Evolutionary conservation across 371 early-diverging fungal species (phyloP), one percentile per base, ranked within the genome.

Genomic region (Circinella minor): DNA sequence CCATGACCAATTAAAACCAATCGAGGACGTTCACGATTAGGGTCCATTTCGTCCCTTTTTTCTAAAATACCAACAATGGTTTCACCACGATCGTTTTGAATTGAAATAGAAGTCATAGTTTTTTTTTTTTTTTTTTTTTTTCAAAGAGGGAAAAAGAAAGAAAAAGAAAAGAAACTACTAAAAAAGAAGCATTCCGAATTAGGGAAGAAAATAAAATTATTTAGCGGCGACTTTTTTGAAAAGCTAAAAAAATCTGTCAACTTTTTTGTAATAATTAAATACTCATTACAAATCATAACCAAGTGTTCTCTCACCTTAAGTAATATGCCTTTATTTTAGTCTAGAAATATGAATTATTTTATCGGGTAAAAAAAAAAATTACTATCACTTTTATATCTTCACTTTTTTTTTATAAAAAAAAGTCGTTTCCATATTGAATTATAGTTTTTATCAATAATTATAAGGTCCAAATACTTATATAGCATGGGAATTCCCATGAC

Each of bases 61-160:
- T 81, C 80, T 9, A 84, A 63, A 51, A 81, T 75, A 36, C 84
- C 84, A 57, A 74, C 80, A 73, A 84, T 80, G 55, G 57, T 71
- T 59, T 84, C 79, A 7, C 77, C 77, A 46, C 71, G 71, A 37
- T 78, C 70, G n/a, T 74, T 81, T 36, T 57, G 37, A 59, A 83
- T 80, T 11, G 43, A 34, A 34, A 71, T 18, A 17, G 70, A 60
- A 36, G 70, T 65, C 70, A 70, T 70, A 54, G 6, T 34, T n/a
- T 5, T 34, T 1, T n/a, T n/a, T n/a, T n/a, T n/a, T n/a, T n/a
- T n/a, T n/a, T n/a, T n/a, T n/a, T n/a, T 55, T 11, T 55, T 51
- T 18, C 9, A 9, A 39, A 39, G 39, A 15, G 14, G 14, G 6
- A n/a, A 51, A 51, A 6, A 51, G 15, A 15, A 51, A 51, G 15